A percentile compares a stretch with the other conserved stretches of the same genome.
Conservation (phyloP, 495 filamentous ascomycete species). For the Hamigera avellanea region DNA sequence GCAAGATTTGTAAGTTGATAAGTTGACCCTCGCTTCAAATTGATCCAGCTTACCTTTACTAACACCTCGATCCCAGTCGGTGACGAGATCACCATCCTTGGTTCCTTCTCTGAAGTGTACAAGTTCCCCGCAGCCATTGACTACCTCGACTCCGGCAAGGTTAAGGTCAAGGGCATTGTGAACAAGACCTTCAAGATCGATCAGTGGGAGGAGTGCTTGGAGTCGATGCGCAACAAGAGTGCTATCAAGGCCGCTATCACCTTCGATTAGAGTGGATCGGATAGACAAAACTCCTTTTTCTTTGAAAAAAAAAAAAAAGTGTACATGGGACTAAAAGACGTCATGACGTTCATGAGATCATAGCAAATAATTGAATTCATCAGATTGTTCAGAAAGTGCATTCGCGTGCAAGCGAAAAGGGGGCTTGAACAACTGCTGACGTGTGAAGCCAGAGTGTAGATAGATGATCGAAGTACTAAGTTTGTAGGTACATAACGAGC, state of each 20-base stretch:
- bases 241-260: slow-evolving; percentile 63
- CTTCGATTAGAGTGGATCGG: slow-evolving; percentile 38
- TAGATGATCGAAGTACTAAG: no score
- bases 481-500: no score
- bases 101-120: slow-evolving; percentile 58
- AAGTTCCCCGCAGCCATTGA: slow-evolving; percentile 64
- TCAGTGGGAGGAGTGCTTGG: slow-evolving; percentile 32
- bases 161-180: slow-evolving; percentile 45
- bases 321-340: background rate
- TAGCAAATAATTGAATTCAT: background rate
- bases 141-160: slow-evolving; percentile 56
- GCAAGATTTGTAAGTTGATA: slow-evolving; percentile 45
- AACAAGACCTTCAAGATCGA: slow-evolving; percentile 40
- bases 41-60: background rate
- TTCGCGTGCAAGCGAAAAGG: no score
- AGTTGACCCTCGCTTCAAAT: background rate
- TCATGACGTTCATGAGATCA: background rate
- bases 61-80: slow-evolving; percentile 16
- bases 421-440: no score
- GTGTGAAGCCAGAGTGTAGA: no score
- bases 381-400: no score
- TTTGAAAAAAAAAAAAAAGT: no score
- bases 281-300: no score
- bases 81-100: slow-evolving; percentile 59
- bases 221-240: slow-evolving; percentile 45